phyloP scores from a whole-genome alignment of 768 basidiomycete species.

The Tricholomella constricta region DNA sequence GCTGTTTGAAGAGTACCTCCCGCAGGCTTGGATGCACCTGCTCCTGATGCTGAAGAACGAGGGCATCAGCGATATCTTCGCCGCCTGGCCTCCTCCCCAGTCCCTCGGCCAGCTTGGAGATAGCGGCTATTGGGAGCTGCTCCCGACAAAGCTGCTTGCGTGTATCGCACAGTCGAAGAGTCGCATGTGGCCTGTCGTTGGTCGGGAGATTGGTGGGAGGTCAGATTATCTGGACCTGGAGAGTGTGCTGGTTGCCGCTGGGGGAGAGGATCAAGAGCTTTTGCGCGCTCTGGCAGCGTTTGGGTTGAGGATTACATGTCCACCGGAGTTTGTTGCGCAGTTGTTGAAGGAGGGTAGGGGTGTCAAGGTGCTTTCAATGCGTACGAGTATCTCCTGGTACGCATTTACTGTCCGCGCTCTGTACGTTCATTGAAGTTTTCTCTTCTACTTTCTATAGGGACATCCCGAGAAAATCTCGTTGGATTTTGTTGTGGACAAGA shows the following conservation, averaged over 20 bases:
- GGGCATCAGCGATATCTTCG: conserved; percentile 31
- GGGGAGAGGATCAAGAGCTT: conserved; percentile 16
- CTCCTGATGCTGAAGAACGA: conserved; percentile 32
- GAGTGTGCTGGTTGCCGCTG: conserved; percentile 29
- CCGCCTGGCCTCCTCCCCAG: conserved; percentile 42
- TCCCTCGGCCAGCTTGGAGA: conserved; percentile 36
- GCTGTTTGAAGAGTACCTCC: too few species aligned
- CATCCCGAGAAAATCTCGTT: conserved; percentile 10
- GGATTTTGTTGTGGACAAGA: conserved; percentile 4
- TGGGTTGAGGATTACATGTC: conserved; percentile 37
- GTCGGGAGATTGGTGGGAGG: background rate
- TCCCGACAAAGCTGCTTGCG: conserved; percentile 32
- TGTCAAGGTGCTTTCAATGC: conserved; percentile 25
- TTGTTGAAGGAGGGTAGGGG: conserved; percentile 19
- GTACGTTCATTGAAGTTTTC: background rate
- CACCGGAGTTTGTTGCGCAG: conserved; percentile 35
- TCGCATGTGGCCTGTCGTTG: conserved; percentile 39
- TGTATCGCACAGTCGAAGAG: conserved; percentile 24
- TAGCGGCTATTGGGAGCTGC: conserved; percentile 37
- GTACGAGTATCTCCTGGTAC: conserved; percentile 31
- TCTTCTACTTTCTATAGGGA: conserved; percentile 21
- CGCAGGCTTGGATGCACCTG: conserved; percentile 41
- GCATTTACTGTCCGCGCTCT: conserved; percentile 3
- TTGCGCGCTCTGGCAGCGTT: conserved; percentile 32
- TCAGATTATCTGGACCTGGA: conserved; percentile 12